Evolutionary conservation across 192 early-diverging fungal genomes (phyloP).

Genomic region (Backusella liffmaniae): DNA sequence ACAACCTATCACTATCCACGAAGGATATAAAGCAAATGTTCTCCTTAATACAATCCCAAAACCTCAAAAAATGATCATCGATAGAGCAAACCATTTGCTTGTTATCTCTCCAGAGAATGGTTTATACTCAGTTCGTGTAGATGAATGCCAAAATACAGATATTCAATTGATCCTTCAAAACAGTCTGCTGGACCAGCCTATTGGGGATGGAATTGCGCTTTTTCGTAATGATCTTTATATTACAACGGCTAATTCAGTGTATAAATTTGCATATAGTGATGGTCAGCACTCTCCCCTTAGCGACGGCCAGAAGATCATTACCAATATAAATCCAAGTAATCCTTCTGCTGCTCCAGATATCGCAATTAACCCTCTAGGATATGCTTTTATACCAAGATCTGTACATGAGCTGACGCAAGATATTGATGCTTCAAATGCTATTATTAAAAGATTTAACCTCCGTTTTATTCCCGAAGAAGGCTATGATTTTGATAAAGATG

Average conservation of each 20-base stretch:
- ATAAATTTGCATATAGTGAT: constrained; percentile 22
- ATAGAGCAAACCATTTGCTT: constrained; percentile 26
- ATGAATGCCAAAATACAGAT: constrained; percentile 25
- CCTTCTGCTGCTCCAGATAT: constrained; percentile 13
- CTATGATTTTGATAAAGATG: constrained; percentile 28
- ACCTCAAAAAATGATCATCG: constrained; percentile 17
- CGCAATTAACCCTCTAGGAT: constrained; percentile 30
- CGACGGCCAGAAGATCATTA: neutral
- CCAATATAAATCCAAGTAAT: constrained; percentile 18
- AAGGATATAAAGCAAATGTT: constrained; percentile 27
- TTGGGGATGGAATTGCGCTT: constrained; percentile 18
- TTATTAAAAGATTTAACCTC: constrained; percentile 31
- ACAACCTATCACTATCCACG: neutral
- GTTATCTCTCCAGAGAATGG: constrained; percentile 20
- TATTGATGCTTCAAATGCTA: constrained; percentile 3
- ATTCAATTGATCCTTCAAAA: constrained; percentile 8
- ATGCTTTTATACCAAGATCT: constrained; percentile 24
- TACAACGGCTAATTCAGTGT: constrained; percentile 20
- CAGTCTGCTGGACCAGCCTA: neutral
- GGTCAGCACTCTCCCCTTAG: constrained; percentile 24
- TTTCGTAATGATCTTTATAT: constrained; percentile 17
- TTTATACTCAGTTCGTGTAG: constrained; percentile 28
- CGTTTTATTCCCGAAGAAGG: constrained; percentile 25
- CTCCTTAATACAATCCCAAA: constrained; percentile 23
- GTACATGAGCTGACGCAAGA: neutral